phyloP scores from a whole-genome alignment of 306 rosid genomes.

The Rosa multiflora region DNA sequence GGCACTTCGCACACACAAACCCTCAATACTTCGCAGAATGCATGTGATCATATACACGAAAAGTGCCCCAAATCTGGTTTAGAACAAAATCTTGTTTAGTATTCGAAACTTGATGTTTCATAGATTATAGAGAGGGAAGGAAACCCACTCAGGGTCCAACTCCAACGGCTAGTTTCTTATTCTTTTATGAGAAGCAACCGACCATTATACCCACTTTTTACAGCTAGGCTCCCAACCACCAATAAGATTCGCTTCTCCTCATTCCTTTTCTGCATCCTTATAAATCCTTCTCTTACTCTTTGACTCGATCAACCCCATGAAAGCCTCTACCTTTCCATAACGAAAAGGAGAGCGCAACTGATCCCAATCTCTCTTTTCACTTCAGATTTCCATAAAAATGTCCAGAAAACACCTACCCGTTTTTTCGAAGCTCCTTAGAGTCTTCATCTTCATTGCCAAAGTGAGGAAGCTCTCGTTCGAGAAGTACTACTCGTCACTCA shows the following conservation, averaged over 20 bases:
- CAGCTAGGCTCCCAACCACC: conserved; percentile 51
- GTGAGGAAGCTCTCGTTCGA: conserved; percentile 40
- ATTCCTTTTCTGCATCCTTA: conserved; percentile 34
- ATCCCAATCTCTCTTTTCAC: conserved; percentile 1
- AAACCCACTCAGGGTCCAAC: conserved; percentile 5
- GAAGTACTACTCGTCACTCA: conserved; percentile 30
- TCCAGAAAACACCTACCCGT: conserved; percentile 35
- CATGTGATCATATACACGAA: not conserved
- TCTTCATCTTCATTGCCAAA: conserved; percentile 37
- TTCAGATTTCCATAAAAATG: conserved; percentile 31
- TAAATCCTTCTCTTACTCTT: not conserved
- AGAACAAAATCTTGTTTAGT: not conserved
- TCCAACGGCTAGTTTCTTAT: conserved; percentile 58
- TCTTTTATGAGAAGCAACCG: conserved; percentile 41
- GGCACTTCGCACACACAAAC: not conserved
- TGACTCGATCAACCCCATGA: conserved; percentile 10
- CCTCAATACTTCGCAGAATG: not conserved
- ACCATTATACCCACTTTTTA: conserved; percentile 40
- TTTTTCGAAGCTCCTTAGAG: conserved; percentile 36
- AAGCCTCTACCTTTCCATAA: conserved; percentile 4
- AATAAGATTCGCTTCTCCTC: conserved; percentile 7
- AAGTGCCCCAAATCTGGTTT: not conserved
- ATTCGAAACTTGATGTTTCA: conserved; percentile 2
- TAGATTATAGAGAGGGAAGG: not conserved
- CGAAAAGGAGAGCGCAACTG: not conserved